Evolutionary conservation across 2,329 filamentous ascomycete genomes (phyloP).

Genomic region (Paradendryphiella salina): DNA sequence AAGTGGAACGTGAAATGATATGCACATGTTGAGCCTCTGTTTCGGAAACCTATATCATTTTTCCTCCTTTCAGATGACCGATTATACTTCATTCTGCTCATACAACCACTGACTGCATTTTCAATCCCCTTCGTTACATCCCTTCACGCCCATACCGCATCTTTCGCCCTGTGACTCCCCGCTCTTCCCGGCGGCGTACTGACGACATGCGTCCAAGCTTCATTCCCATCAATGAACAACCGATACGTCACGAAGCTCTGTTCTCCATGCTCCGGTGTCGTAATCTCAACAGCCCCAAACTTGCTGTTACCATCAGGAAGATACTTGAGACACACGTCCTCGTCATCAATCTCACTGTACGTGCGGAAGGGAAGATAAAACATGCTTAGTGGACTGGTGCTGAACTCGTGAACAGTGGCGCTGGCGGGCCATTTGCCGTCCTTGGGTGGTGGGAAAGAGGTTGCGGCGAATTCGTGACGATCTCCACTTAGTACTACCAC

Average conservation of each 20-base stretch:
- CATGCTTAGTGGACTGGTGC: constrained; percentile 86
- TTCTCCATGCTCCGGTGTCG: constrained; percentile 63
- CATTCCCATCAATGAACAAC: constrained; percentile 78
- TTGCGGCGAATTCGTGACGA: constrained; percentile 95
- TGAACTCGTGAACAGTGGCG: constrained; percentile 78
- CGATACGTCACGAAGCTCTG: constrained; percentile 78
- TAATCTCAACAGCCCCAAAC: constrained; percentile 81
- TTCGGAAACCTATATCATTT: too few relatives aligned
- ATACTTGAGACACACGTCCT: constrained; percentile 86
- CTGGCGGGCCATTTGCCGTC: constrained; percentile 57
- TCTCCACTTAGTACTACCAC: constrained; percentile 88
- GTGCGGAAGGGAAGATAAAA: constrained; percentile 87
- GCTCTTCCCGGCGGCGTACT: constrained; percentile 49
- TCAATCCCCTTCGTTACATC: background rate
- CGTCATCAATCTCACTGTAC: constrained; percentile 77
- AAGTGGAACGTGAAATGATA: too few relatives aligned
- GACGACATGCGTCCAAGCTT: constrained; percentile 69
- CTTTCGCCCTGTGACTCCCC: constrained; percentile 49
- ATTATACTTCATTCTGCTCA: too few relatives aligned
- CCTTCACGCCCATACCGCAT: constrained; percentile 51
- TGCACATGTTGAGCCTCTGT: too few relatives aligned
- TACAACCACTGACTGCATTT: background rate
- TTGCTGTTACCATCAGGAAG: constrained; percentile 86
- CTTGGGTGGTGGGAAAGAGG: constrained; percentile 68
- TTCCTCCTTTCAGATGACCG: too few relatives aligned